Evolutionary conservation across 805 yeast genomes (phyloP).

Genomic region (Starmerella stellata): DNA sequence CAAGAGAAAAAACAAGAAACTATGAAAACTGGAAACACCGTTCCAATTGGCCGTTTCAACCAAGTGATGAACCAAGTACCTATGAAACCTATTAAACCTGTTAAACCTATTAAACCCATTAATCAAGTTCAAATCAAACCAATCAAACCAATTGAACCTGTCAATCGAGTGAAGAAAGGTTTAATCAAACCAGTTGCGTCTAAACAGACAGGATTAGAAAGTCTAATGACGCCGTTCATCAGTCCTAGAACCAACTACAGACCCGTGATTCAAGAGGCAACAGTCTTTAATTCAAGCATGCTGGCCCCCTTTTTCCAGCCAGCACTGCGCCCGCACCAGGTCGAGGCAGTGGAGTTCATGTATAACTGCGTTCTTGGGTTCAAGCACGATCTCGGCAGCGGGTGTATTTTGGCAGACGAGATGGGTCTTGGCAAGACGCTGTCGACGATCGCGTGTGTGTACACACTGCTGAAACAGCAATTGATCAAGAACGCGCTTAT

Average conservation of each 20-base stretch:
- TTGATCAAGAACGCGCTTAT: constrained; percentile 43
- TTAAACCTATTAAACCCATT: not conserved
- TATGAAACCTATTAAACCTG: not conserved
- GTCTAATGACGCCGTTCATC: not conserved
- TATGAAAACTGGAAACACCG: not conserved
- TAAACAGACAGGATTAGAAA: not conserved
- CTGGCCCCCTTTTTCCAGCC: constrained; percentile 16
- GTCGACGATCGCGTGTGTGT: constrained; percentile 63
- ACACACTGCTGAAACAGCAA: constrained; percentile 48
- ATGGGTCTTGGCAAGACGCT: constrained; percentile 92
- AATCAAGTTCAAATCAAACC: no score
- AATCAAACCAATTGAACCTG: not conserved
- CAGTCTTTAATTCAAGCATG: not conserved
- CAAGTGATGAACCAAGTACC: no score
- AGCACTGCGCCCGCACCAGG: constrained; percentile 63
- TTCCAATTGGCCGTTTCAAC: no score
- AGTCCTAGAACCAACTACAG: not conserved
- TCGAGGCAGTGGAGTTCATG: constrained; percentile 64
- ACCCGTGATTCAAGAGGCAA: not conserved
- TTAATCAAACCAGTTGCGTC: not conserved
- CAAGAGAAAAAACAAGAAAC: not conserved
- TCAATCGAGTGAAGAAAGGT: not conserved
- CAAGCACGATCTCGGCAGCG: constrained; percentile 32
- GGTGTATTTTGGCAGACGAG: constrained; percentile 85
- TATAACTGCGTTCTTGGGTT: constrained; percentile 70